Percentiles rank a stretch among this genome's conserved stretches.
These are phyloP conservation scores for Calendula officinalis DNA, from an alignment of 129 eudicot species.

Conservation along the genomic window DNA sequence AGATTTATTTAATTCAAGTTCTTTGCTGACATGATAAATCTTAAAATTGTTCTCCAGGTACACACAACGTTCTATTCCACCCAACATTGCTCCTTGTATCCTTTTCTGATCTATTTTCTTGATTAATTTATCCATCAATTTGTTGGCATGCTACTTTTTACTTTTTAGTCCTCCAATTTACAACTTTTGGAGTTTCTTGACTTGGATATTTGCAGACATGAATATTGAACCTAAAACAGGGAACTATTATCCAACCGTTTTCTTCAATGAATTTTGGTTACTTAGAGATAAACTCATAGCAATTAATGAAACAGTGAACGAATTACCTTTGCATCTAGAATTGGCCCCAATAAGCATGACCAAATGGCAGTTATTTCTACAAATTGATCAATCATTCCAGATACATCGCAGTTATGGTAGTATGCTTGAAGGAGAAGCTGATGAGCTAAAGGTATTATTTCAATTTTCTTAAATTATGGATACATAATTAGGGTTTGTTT, in stretches of 20 bases:
- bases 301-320: constrained; percentile 75
- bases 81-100: constrained; percentile 88
- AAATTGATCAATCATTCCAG: constrained; percentile 94
- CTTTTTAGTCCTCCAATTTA: not conserved
- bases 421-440: constrained; percentile 98
- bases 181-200: constrained; percentile 43
- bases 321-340: constrained; percentile 75
- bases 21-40: constrained; percentile 16
- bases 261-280: constrained; percentile 94
- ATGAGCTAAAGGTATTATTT: constrained; percentile 81
- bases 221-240: constrained; percentile 78
- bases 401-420: constrained; percentile 94
- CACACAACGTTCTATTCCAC: constrained; percentile 68
- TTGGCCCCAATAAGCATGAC: constrained; percentile 98
- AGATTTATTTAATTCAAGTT: not conserved
- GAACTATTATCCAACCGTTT: constrained; percentile 81
- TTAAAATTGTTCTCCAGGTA: constrained; percentile 49
- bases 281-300: constrained; percentile 82
- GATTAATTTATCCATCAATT: constrained; percentile 1
- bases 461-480: not conserved
- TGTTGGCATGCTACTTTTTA: not conserved
- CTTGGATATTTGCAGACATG: constrained; percentile 52
- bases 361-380: constrained; percentile 91
- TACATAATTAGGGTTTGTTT: constrained; percentile 4
- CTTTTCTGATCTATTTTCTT: constrained; percentile 30